Conservation (phyloP, 2,329 filamentous ascomycete species). For the Neocatenulostroma microsporum region DNA sequence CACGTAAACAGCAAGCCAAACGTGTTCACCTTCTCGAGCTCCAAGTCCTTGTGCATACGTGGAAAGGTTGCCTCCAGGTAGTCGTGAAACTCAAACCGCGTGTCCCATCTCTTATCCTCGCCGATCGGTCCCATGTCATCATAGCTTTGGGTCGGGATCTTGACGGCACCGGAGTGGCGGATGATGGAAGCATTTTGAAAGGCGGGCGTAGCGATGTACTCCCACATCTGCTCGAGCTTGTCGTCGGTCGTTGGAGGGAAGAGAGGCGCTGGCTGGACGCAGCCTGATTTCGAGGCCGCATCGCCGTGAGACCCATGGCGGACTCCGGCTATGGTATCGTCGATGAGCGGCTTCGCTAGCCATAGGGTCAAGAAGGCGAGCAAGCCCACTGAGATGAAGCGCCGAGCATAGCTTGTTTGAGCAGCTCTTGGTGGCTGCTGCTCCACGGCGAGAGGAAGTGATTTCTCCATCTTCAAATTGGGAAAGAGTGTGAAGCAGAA, state of each 20-base stretch:
- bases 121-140: slow-evolving; percentile 50
- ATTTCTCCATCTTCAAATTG: slow-evolving; percentile 3
- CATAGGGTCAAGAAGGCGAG: slow-evolving; percentile 11
- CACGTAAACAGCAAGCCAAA: slow-evolving; percentile 56
- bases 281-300: slow-evolving; percentile 10
- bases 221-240: slow-evolving; percentile 23
- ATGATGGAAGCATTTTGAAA: slow-evolving; percentile 32
- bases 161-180: slow-evolving; percentile 49
- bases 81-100: slow-evolving; percentile 45
- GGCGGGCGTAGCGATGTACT: slow-evolving; percentile 23
- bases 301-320: too few relatives aligned
- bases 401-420: slow-evolving; percentile 10
- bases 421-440: slow-evolving; percentile 12
- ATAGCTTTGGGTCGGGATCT: slow-evolving; percentile 48
- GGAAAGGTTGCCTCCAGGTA: slow-evolving; percentile 47
- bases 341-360: slow-evolving; percentile 7
- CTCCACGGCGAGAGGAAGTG: slow-evolving; percentile 16
- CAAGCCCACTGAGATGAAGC: slow-evolving; percentile 12
- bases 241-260: slow-evolving; percentile 18
- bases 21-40: slow-evolving; percentile 51
- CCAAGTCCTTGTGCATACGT: slow-evolving; percentile 32
- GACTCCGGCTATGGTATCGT: background rate
- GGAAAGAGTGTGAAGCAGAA: background rate
- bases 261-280: slow-evolving; percentile 23
- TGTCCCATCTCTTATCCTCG: slow-evolving; percentile 49